Evolutionary conservation across 2,329 filamentous ascomycete genomes (phyloP), one percentile per base, ranked within the genome.

Genomic region (Aquanectria penicillioides): DNA sequence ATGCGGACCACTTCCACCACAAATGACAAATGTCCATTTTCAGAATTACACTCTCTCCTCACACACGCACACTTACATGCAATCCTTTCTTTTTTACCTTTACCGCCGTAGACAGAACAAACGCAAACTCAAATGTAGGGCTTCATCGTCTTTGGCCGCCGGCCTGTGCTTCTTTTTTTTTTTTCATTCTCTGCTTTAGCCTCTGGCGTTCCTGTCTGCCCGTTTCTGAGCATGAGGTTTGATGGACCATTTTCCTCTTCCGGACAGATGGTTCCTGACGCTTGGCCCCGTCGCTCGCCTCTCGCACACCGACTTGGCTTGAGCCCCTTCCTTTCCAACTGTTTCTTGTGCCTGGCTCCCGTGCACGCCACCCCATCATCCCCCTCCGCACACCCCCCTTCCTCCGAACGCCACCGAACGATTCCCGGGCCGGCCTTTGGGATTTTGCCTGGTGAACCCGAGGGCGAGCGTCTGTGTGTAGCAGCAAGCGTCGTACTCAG

Each of bases 291-390:
- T n/a, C n/a, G n/a, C n/a, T n/a, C n/a, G n/a, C n/a, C n/a, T n/a
- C 26, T 10, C 33, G 34, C 40, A 40, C 43, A 55, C 52, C 52
- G 52, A 55, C 52, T 47, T 43, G 43, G 36, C 51, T 23, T 22
- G 34, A 28, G 22, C n/a, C 38, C n/a, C 23, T 38, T 23, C 37
- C 15, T 12, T n/a, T 10, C 18, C 8, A 36, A 28, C 22, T 40
- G 23, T 37, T 20, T 48, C 33, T 41, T 33, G 41, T 48, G 41
- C 51, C 34, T 48, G 52, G 50, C 41, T 36, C 26, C 43, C 43
- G 23, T 26, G 25, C 43, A 37, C 34, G 11, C 29, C n/a, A 40
- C 29, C 15, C 6, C 41, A 31, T 20, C 18, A 36, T 33, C 26
- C 33, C 31, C 46, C 8, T 25, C 15, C 28, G 4, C 26, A n/a